Percentiles rank a stretch among this genome's conserved stretches.
These are phyloP conservation scores for Sporothrix dimorphospora DNA, from an alignment of 2,329 filamentous ascomycete genomes.

Conservation along the genomic window DNA sequence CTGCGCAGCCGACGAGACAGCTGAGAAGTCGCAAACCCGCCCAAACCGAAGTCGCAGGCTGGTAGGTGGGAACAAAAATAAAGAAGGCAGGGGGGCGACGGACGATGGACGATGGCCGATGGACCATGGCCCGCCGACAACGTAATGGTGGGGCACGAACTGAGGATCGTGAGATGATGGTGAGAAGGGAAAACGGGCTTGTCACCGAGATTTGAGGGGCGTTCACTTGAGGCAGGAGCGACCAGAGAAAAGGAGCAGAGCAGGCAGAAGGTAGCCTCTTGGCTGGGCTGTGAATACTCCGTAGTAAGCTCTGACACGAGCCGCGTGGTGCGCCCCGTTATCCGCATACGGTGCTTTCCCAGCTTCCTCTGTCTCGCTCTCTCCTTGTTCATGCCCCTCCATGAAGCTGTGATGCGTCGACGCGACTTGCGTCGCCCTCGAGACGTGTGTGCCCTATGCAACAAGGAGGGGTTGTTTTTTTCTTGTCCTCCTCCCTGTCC, in stretches of 20 bases:
- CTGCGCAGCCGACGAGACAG: not conserved
- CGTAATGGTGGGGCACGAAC: slow-evolving; percentile 16
- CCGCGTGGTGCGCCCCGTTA: slow-evolving; percentile 21
- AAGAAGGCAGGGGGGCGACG: not conserved
- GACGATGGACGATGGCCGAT: no score
- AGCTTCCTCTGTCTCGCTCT: not conserved
- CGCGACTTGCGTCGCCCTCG: slow-evolving; percentile 14
- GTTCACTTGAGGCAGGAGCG: slow-evolving; percentile 1
- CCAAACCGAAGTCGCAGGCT: not conserved
- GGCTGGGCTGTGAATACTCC: not conserved
- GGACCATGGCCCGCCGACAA: slow-evolving; percentile 5
- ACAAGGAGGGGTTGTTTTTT: slow-evolving; percentile 10
- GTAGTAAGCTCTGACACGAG: not conserved
- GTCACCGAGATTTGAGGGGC: slow-evolving; percentile 8
- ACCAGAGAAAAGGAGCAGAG: not conserved
- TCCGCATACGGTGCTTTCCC: not conserved
- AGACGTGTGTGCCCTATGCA: slow-evolving; percentile 22
- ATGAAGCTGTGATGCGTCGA: slow-evolving; percentile 7
- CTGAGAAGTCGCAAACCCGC: no score
- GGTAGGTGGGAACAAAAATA: not conserved
- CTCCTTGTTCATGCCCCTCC: not conserved
- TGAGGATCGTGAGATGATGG: slow-evolving; percentile 14
- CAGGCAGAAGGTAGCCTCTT: not conserved
- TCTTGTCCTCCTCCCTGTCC: not conserved
- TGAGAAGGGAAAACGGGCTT: not conserved